Percentiles rank a stretch among this genome's conserved stretches.
These are phyloP conservation scores for Phytopythium cucurbitacearum DNA, from an alignment of 352 stramenopile species.

Conservation along the genomic window DNA sequence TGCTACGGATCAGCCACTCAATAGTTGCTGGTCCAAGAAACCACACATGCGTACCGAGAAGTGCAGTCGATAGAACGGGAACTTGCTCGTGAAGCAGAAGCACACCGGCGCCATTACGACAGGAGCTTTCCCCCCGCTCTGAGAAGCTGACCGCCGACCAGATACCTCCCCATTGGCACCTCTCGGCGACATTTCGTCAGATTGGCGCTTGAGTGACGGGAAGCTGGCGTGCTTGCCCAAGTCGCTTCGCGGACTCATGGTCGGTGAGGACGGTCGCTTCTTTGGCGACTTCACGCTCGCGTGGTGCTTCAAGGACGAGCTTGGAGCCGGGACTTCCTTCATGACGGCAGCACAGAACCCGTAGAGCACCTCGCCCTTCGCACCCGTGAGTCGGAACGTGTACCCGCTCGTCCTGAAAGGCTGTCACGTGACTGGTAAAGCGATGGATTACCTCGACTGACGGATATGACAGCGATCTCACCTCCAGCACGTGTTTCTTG, in stretches of 20 bases:
- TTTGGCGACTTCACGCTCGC: background rate
- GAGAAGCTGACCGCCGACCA: background rate
- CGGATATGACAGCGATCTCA: conserved; percentile 11
- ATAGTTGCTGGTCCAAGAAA: background rate
- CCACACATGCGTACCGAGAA: conserved; percentile 49
- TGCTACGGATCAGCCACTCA: background rate
- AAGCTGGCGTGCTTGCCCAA: conserved; percentile 32
- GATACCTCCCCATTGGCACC: no score
- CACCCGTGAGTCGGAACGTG: conserved; percentile 78
- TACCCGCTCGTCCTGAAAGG: conserved; percentile 63
- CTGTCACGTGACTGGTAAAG: conserved; percentile 11
- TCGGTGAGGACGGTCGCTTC: background rate
- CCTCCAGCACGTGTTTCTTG: conserved; percentile 59
- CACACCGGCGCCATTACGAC: conserved; percentile 53
- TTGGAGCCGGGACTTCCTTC: conserved; percentile 27
- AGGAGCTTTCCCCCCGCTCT: background rate
- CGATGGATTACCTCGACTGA: background rate
- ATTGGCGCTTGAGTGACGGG: conserved; percentile 3
- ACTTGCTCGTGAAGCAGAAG: conserved; percentile 87
- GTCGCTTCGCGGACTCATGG: conserved; percentile 7
- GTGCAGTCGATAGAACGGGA: conserved; percentile 84
- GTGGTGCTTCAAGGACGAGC: background rate
- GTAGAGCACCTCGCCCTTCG: conserved; percentile 80
- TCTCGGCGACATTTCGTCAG: background rate
- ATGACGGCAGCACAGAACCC: conserved; percentile 75